These are phyloP conservation scores for Ophiostoma himal-ulmi DNA, from an alignment of 2,329 filamentous ascomycete genomes.

Conservation along the genomic window DNA sequence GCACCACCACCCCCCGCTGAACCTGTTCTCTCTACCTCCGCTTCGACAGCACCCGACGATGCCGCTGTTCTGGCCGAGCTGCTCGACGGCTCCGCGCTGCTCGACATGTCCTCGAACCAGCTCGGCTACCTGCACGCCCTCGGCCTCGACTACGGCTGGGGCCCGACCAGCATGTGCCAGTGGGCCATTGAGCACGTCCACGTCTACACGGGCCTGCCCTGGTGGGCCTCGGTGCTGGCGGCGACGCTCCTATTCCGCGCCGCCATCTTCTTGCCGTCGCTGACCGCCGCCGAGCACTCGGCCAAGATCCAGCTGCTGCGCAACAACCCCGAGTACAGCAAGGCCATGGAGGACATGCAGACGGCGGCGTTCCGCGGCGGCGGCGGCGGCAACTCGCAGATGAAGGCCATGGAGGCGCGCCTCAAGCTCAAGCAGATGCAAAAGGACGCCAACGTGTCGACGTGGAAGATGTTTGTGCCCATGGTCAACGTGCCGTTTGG, in stretches of 20 bases:
- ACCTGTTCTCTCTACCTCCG: slow-evolving; percentile 22
- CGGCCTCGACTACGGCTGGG: slow-evolving; percentile 83
- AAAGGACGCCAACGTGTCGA: slow-evolving; percentile 49
- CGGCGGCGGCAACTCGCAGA: slow-evolving; percentile 40
- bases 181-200: slow-evolving; percentile 78
- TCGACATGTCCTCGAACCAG: slow-evolving; percentile 59
- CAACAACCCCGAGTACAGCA: slow-evolving; percentile 44
- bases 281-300: slow-evolving; percentile 55
- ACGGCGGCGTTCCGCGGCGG: slow-evolving; percentile 10
- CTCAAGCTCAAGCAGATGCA: slow-evolving; percentile 46
- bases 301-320: slow-evolving; percentile 50
- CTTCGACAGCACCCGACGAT: slow-evolving; percentile 24
- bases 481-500: slow-evolving; percentile 61
- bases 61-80: slow-evolving; percentile 26
- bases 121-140: slow-evolving; percentile 78
- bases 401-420: slow-evolving; percentile 42
- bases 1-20: slow-evolving; percentile 24
- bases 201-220: slow-evolving; percentile 67
- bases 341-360: slow-evolving; percentile 44
- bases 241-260: slow-evolving; percentile 61
- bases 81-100: slow-evolving; percentile 39
- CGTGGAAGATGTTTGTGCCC: slow-evolving; percentile 47
- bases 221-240: slow-evolving; percentile 69
- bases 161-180: slow-evolving; percentile 67
- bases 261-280: slow-evolving; percentile 59